Conservation (phyloP, 495 filamentous ascomycete genomes). For the Tuber brumale region DNA sequence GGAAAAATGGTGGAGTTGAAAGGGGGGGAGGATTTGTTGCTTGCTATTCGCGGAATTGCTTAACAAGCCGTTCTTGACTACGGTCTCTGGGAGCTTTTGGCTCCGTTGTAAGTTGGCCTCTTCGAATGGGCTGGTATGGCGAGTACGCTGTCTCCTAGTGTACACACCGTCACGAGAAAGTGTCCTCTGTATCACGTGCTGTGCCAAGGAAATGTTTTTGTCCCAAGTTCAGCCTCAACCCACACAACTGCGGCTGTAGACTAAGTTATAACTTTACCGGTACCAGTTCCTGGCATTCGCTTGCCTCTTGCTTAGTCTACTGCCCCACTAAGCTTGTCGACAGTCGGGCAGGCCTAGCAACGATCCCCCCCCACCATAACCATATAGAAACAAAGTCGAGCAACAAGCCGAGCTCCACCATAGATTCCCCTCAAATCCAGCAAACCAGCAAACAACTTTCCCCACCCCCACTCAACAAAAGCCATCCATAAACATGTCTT, state of each 20-base stretch:
- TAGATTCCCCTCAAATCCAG: not conserved
- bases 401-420: not conserved
- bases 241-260: no score
- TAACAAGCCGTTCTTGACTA: not conserved
- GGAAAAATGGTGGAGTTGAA: conserved; percentile 24
- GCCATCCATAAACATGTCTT: not conserved
- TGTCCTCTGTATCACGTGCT: not conserved
- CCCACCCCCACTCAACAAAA: not conserved
- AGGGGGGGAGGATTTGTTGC: conserved; percentile 25
- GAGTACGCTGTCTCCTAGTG: not conserved
- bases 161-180: not conserved
- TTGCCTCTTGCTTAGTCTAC: not conserved
- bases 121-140: not conserved
- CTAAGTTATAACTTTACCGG: no score
- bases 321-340: conserved; percentile 2
- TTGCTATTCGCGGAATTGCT: not conserved
- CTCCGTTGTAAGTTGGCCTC: not conserved
- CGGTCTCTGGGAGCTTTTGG: not conserved
- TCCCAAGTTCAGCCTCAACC: conserved; percentile 23
- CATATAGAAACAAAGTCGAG: conserved; percentile 4
- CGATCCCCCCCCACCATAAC: conserved; percentile 10
- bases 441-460: conserved; percentile 2
- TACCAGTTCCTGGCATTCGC: no score
- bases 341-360: not conserved
- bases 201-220: not conserved